Conservation (phyloP, 768 basidiomycete genomes). For the Daedalea quercina region DNA sequence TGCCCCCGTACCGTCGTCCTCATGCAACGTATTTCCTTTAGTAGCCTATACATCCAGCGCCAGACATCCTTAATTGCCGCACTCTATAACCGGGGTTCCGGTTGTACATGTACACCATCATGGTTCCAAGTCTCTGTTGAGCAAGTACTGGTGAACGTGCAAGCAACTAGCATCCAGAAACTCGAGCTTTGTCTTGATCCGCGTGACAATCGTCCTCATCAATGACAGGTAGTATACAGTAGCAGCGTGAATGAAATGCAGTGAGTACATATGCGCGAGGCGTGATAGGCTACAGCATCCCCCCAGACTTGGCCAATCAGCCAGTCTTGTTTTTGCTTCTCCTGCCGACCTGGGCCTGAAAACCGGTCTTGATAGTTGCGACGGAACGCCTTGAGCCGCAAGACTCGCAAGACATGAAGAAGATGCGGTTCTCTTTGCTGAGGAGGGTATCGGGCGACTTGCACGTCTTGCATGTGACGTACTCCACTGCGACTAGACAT, state of each 20-base stretch:
- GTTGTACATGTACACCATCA: too few relatives aligned
- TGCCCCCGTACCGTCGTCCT: background rate
- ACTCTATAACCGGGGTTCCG: too few relatives aligned
- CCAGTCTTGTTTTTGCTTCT: constrained; percentile 78
- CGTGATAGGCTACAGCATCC: constrained; percentile 8
- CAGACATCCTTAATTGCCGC: background rate
- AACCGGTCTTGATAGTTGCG: constrained; percentile 96
- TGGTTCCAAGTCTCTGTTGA: too few relatives aligned
- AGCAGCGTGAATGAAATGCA: background rate
- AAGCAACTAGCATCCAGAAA: background rate
- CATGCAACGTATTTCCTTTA: background rate
- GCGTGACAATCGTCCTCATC: background rate
- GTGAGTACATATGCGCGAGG: constrained; percentile 1
- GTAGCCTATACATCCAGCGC: background rate
- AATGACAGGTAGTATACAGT: constrained; percentile 6
- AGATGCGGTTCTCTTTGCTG: constrained; percentile 97
- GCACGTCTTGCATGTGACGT: constrained; percentile 99
- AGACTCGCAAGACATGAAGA: constrained; percentile 93
- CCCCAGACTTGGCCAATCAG: constrained; percentile 18
- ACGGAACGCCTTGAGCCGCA: constrained; percentile 90
- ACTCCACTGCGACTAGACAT: constrained; percentile 63
- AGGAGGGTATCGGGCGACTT: constrained; percentile 97
- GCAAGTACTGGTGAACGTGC: too few relatives aligned
- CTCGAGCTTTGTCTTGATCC: background rate
- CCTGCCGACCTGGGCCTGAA: constrained; percentile 92